Evolutionary conservation across 2,329 filamentous ascomycete species (phyloP).

Genomic region (Pseudocercospora vitis): DNA sequence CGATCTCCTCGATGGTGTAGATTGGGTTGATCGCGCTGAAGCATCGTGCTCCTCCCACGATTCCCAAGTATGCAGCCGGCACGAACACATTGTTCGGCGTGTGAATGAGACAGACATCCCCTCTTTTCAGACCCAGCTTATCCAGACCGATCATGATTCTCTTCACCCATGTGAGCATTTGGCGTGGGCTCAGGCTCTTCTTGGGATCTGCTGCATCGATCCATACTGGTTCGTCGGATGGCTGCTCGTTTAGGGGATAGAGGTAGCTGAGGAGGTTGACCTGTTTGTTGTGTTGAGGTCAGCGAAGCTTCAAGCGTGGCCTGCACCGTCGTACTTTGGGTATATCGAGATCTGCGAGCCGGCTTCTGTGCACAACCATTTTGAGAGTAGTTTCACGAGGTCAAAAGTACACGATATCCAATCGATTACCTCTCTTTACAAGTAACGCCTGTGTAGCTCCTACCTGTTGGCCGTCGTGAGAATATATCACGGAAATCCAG

Average conservation of each 20-base stretch:
- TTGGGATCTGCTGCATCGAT: slow-evolving; percentile 52
- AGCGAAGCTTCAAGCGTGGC: not conserved
- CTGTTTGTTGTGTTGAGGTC: slow-evolving; percentile 28
- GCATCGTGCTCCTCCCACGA: slow-evolving; percentile 53
- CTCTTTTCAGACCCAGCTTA: slow-evolving; percentile 46
- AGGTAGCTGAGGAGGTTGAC: slow-evolving; percentile 46
- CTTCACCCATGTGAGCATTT: slow-evolving; percentile 54
- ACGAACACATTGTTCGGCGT: slow-evolving; percentile 58
- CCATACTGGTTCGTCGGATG: slow-evolving; percentile 54
- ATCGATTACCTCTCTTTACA: too few species aligned
- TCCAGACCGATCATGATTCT: slow-evolving; percentile 53
- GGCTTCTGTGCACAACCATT: slow-evolving; percentile 29
- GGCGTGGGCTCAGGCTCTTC: slow-evolving; percentile 49
- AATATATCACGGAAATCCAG: not conserved
- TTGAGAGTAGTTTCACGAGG: slow-evolving; percentile 6
- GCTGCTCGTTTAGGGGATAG: slow-evolving; percentile 37
- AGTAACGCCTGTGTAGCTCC: not conserved
- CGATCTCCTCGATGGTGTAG: slow-evolving; percentile 54
- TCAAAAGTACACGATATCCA: too few species aligned
- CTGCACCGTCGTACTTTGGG: slow-evolving; percentile 23
- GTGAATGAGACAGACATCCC: slow-evolving; percentile 57
- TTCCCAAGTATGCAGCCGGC: slow-evolving; percentile 55
- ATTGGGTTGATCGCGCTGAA: slow-evolving; percentile 57
- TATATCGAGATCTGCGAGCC: slow-evolving; percentile 31
- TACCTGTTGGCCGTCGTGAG: not conserved